These are phyloP conservation scores for Mrakia gelida DNA, from an alignment of 768 basidiomycete species.

Conservation along the genomic window DNA sequence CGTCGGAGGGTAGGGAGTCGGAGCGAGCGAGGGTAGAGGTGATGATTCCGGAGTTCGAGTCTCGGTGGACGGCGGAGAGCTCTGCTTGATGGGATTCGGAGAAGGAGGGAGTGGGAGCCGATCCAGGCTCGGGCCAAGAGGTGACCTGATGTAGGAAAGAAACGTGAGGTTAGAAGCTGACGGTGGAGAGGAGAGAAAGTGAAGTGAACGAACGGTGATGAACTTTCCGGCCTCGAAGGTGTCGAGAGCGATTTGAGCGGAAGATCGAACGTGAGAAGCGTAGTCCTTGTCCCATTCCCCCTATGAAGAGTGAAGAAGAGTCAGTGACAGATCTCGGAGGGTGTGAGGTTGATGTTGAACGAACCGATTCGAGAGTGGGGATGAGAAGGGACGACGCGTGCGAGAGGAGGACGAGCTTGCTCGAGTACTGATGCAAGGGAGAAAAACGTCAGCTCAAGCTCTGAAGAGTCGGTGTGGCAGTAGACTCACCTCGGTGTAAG, in stretches of 20 bases:
- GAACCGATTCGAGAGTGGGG: not conserved
- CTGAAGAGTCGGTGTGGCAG: not conserved
- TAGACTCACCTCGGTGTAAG: constrained; percentile 11
- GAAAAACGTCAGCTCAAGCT: not conserved
- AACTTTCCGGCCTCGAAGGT: constrained; percentile 18
- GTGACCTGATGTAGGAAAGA: not conserved
- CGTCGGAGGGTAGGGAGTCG: constrained; percentile 21
- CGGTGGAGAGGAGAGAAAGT: not conserved
- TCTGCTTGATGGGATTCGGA: not conserved
- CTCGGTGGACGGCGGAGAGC: constrained; percentile 4
- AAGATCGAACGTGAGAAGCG: constrained; percentile 12
- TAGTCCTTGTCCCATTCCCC: constrained; percentile 27
- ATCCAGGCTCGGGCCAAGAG: not conserved
- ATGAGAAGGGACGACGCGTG: constrained; percentile 22
- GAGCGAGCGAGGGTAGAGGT: not conserved
- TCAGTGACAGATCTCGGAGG: not conserved
- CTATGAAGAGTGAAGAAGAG: not conserved
- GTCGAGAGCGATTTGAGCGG: constrained; percentile 20
- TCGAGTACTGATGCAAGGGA: constrained; percentile 10
- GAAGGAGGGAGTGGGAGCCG: constrained; percentile 19
- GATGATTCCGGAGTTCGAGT: constrained; percentile 7
- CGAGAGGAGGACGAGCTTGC: constrained; percentile 18
- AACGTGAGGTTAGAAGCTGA: not conserved
- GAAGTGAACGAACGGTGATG: not conserved
- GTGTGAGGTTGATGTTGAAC: no score